A percentile compares a stretch with the other conserved stretches of the same genome.
Conservation (phyloP, 208 protist species). For the Leishmania tarentolae region DNA sequence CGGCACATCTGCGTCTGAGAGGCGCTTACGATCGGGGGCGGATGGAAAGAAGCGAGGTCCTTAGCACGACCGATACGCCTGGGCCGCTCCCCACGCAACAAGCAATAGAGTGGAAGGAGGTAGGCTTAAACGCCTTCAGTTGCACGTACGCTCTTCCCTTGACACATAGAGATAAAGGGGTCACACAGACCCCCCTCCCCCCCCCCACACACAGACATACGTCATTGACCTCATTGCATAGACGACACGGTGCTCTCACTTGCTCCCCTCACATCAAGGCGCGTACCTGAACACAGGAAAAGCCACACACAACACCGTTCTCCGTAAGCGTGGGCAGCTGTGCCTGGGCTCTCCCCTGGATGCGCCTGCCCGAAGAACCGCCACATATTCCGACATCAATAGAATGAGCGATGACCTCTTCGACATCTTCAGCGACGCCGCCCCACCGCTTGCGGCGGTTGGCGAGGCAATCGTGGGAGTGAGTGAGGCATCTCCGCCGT, state of each 20-base stretch:
- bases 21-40: not conserved
- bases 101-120: not conserved
- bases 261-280: not conserved
- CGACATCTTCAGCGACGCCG: constrained; percentile 39
- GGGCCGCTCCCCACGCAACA: not conserved
- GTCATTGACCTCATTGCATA: not conserved
- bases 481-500: not conserved
- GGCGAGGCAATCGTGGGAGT: not conserved
- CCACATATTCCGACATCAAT: not conserved
- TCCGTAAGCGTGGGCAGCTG: not conserved
- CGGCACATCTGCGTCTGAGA: not conserved
- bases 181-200: no score
- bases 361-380: not conserved
- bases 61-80: not conserved
- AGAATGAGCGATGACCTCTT: constrained; percentile 66
- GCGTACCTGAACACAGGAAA: not conserved
- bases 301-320: no score
- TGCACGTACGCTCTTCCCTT: not conserved
- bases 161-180: not conserved
- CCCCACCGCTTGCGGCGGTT: not conserved
- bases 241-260: not conserved
- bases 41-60: not conserved
- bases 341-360: no score
- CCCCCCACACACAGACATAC: not conserved
- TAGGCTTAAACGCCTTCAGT: not conserved